A percentile compares a stretch with the other conserved stretches of the same genome.
phyloP scores from a whole-genome alignment of 208 protist genomes.

The Trypanosoma vivax region DNA sequence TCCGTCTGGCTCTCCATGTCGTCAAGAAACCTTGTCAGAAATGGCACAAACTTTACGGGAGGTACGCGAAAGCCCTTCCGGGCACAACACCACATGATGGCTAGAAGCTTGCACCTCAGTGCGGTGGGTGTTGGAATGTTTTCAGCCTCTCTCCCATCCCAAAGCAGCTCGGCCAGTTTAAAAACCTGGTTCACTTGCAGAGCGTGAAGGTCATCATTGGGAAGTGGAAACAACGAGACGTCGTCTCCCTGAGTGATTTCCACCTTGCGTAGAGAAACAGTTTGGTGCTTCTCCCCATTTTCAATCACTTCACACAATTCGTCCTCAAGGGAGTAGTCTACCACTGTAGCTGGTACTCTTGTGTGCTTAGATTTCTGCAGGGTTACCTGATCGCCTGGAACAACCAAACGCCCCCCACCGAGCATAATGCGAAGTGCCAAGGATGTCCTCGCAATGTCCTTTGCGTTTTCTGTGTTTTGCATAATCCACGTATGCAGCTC shows the following conservation, averaged over 20 bases:
- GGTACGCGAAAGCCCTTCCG: slow-evolving; percentile 6
- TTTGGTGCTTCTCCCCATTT: slow-evolving; percentile 25
- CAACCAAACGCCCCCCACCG: slow-evolving; percentile 49
- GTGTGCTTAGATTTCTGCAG: slow-evolving; percentile 41
- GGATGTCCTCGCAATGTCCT: slow-evolving; percentile 30
- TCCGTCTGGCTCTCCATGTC: slow-evolving; percentile 7
- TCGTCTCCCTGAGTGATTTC: slow-evolving; percentile 40
- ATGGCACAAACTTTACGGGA: slow-evolving; percentile 10
- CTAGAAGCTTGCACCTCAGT: slow-evolving; percentile 38
- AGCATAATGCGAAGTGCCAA: slow-evolving; percentile 61
- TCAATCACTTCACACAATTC: slow-evolving; percentile 70
- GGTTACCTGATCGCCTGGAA: slow-evolving; percentile 54
- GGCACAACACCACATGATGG: slow-evolving; percentile 47
- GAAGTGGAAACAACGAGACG: slow-evolving; percentile 28
- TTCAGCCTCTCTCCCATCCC: slow-evolving; percentile 12
- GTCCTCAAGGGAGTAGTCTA: slow-evolving; percentile 49
- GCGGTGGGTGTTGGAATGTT: slow-evolving; percentile 12
- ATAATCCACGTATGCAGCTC: slow-evolving; percentile 60
- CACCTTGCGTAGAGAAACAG: slow-evolving; percentile 61
- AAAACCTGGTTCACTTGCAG: slow-evolving; percentile 34
- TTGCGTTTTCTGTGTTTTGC: slow-evolving; percentile 18
- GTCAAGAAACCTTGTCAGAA: slow-evolving; percentile 15
- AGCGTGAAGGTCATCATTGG: slow-evolving; percentile 24
- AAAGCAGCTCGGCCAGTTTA: slow-evolving; percentile 8
- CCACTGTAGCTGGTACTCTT: slow-evolving; percentile 30